Base-by-base conservation (phyloP, 2,329 filamentous ascomycete species). In the Colletotrichum sp. region DNA sequence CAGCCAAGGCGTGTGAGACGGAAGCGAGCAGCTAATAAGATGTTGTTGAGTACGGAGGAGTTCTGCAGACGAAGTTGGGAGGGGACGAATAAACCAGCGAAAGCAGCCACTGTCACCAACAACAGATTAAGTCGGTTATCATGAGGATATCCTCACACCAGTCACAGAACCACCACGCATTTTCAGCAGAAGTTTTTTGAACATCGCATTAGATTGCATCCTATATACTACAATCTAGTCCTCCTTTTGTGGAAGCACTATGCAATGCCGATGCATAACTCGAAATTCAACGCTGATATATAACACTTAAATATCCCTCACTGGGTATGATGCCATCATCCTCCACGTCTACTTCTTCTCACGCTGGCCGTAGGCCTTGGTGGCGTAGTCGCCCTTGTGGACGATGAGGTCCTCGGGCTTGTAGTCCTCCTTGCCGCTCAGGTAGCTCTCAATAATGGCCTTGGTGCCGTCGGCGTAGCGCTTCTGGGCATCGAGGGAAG, bases 401-500 rank as follows among this genome's bases (percentile, higher is more conserved):
- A 98, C 95, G 81, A 99, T 99, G 81, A 99, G 89, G 84, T 99
- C 97, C 89, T 98, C 89, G 72, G 93, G 92, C 79, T 91, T 90
- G 91, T 99, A 99, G 89, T 99, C 96, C 84, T 95, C 88, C 84
- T 92, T 93, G 81, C 96, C 96, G 80, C 90, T 92, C 85, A 98
- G 95, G 91, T 99, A 99, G 87, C 94, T 96, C 79, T 96, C 90
- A 77, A 99, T 90, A 84, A 99, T 99, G 80, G 90, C 87, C 94
- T 98, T 98, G 86, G 92, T 94, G 82, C 96, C 96, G 79, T 93
- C 90, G 82, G 96, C 95, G 85, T 98, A 98, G 80, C 96, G 93
- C 88, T 95, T 94, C 91, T 99, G 97, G 76, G 97, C 97, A 85
- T 99, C 97, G 84, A 99, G 94, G n/a, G 96, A 98, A 75, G 96